These are phyloP conservation scores for Erigeron canadensis DNA, from an alignment of 129 eudicot genomes.

Conservation along the genomic window DNA sequence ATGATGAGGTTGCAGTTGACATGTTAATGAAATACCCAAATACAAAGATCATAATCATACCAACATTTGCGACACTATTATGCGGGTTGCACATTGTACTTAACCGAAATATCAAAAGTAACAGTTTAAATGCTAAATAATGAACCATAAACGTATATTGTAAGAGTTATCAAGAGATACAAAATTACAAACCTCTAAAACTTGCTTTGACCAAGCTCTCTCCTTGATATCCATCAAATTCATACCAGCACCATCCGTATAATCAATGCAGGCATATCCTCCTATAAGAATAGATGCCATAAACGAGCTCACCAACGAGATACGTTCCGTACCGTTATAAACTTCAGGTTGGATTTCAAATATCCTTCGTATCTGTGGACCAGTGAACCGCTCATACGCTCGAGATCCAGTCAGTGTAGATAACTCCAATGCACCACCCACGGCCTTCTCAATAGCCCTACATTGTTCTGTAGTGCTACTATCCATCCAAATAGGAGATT, in stretches of 20 bases:
- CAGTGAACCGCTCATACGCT: slow-evolving; percentile 81
- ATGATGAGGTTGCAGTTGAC: too few species aligned
- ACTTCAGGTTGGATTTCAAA: slow-evolving; percentile 71
- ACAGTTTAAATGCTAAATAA: background rate
- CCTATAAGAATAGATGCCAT: slow-evolving; percentile 78
- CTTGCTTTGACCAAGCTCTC: slow-evolving; percentile 68
- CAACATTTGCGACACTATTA: background rate
- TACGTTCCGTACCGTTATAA: slow-evolving; percentile 65
- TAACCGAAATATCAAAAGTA: background rate
- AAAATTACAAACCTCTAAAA: slow-evolving; percentile 62
- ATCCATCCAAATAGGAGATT: slow-evolving; percentile 98
- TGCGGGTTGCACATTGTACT: background rate
- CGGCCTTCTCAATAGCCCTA: slow-evolving; percentile 75
- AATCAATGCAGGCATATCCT: slow-evolving; percentile 81
- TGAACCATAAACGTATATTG: background rate
- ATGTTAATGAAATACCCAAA: background rate
- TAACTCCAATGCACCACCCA: slow-evolving; percentile 77
- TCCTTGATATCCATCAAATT: slow-evolving; percentile 82
- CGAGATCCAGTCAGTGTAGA: slow-evolving; percentile 85
- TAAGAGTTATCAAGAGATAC: background rate
- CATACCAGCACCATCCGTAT: slow-evolving; percentile 98
- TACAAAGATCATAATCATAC: background rate
- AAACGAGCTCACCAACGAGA: slow-evolving; percentile 84
- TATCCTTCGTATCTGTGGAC: slow-evolving; percentile 79
- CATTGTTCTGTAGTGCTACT: slow-evolving; percentile 84